phyloP scores from a whole-genome alignment of 1,139 yeast species.

The Suhomyces maxii region DNA sequence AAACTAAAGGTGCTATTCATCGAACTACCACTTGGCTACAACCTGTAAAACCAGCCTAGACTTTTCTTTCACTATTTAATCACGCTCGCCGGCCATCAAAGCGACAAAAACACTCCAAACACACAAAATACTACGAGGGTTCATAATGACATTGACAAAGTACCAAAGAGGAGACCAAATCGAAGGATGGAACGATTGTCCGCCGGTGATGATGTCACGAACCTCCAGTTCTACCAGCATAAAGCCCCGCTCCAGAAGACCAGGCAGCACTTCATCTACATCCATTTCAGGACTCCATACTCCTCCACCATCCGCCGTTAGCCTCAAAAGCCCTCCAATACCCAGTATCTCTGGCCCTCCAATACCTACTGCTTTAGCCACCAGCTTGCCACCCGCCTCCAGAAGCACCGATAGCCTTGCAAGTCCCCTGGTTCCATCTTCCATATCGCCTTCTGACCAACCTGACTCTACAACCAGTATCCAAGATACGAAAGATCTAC shows the following conservation, averaged over 20 bases:
- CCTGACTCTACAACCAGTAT: neutral
- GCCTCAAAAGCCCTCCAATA: no score
- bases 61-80: no score
- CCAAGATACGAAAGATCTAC: conserved; percentile 1
- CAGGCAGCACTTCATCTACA: neutral
- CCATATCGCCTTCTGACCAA: neutral
- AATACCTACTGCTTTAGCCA: no score
- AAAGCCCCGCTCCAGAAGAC: conserved; percentile 1
- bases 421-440: neutral
- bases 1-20: no score
- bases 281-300: no score
- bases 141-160: conserved; percentile 33
- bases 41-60: no score
- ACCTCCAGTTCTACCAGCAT: conserved; percentile 6
- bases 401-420: neutral
- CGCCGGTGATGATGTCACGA: conserved; percentile 20
- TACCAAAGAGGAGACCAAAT: conserved; percentile 42
- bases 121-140: neutral
- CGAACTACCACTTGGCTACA: no score
- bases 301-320: no score
- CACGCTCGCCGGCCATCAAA: no score
- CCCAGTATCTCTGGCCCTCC: no score
- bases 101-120: no score
- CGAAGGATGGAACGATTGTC: conserved; percentile 53
- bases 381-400: no score